These are phyloP conservation scores for Didymella lethalis DNA, from an alignment of 2,329 filamentous ascomycete species.

Conservation along the genomic window DNA sequence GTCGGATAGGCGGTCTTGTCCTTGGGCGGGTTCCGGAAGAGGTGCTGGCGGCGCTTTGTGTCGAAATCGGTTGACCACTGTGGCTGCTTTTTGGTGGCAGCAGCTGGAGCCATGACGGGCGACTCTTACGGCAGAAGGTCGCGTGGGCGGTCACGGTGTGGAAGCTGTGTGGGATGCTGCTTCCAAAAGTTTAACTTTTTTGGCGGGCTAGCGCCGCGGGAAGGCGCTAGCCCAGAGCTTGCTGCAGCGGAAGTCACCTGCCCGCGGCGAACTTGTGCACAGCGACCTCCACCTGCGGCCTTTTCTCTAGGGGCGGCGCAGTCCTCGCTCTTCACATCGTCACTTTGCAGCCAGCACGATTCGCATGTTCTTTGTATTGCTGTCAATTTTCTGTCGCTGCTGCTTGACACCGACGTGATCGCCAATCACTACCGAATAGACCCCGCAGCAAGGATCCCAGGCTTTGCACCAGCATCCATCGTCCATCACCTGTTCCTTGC, in stretches of 20 bases:
- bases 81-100: conserved; percentile 59
- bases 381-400: conserved; percentile 39
- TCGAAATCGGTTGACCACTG: conserved; percentile 88
- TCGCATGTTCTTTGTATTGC: conserved; percentile 24
- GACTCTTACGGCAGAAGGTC: conserved; percentile 13
- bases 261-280: conserved; percentile 28
- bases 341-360: conserved; percentile 24
- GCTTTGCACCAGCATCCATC: conserved; percentile 40
- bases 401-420: conserved; percentile 38
- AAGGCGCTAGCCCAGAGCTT: conserved; percentile 17
- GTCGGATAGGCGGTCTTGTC: conserved; percentile 89
- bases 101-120: conserved; percentile 43
- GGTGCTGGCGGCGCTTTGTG: conserved; percentile 82
- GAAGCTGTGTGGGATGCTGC: conserved; percentile 11
- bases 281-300: conserved; percentile 34
- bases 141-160: conserved; percentile 20
- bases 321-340: conserved; percentile 37
- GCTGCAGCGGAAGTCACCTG: conserved; percentile 26
- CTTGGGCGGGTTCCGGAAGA: conserved; percentile 87
- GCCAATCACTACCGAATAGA: conserved; percentile 39
- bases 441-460: conserved; percentile 51
- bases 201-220: conserved; percentile 20
- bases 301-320: conserved; percentile 39
- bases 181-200: conserved; percentile 23
- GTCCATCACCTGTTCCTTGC: conserved; percentile 39